Base-by-base conservation (phyloP, 441 rosid genomes). In the Eruca vesicaria region DNA sequence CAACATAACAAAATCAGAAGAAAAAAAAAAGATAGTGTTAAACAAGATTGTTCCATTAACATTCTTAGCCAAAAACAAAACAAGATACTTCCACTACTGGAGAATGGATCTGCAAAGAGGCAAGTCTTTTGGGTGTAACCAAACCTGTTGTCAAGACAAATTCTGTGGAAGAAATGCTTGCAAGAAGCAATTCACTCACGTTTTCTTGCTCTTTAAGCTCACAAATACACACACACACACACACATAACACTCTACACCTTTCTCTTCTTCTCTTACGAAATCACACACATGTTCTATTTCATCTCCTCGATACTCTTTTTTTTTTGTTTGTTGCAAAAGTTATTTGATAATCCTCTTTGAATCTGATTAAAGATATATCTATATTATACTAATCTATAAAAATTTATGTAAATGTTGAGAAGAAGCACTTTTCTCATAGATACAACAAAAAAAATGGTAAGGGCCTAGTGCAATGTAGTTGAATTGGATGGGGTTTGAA, bases 71-170 rank as follows among this genome's bases (percentile, higher is more conserved):
- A n/a, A n/a, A n/a, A n/a, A n/a, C n/a, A n/a, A n/a, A n/a, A n/a
- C n/a, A 31, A 63, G 59, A 63, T 15, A 50, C 57, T 56, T 69
- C 52, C 70, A 71, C 52, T 41, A 61, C 41, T 82, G 89, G 72
- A 73, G 80, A 63, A 81, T 63, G 29, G 94, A 94, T 60, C 96
- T 84, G 84, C 97, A 92, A 7, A 92, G 85, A 71, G 99, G 99
- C n/a, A n/a, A n/a, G n/a, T n/a, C n/a, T n/a, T n/a, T n/a, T n/a
- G n/a, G n/a, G n/a, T n/a, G n/a, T n/a, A n/a, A n/a, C n/a, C n/a
- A n/a, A n/a, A n/a, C n/a, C n/a, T n/a, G n/a, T n/a, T n/a, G n/a
- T n/a, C n/a, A n/a, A n/a, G n/a, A n/a, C n/a, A n/a, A n/a, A n/a
- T n/a, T n/a, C n/a, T n/a, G n/a, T n/a, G n/a, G n/a, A n/a, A n/a